Base-by-base conservation (phyloP, 345 rosid species). In the Melaleuca alternifolia region DNA sequence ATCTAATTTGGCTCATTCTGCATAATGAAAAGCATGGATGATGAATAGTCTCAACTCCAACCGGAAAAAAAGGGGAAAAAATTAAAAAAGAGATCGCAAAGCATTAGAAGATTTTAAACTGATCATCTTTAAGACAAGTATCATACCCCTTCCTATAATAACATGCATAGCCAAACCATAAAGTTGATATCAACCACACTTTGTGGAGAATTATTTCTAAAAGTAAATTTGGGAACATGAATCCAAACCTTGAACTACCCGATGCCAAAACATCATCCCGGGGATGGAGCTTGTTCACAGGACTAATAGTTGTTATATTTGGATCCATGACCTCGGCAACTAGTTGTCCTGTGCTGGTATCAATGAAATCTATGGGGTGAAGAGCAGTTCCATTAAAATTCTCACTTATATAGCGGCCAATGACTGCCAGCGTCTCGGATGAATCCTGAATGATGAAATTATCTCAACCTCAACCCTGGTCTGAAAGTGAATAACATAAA, bases 281-380 rank as follows among this genome's bases (percentile, higher is more conserved):
- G 9, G 99, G 98, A 89, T 97, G 99, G 33, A 95, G 90, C 94
- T 96, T 97, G 91, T 95, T 97, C 85, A 97, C 99, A 33, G 99
- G 99, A 91, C 91, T 96, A 33, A 97, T 97, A 30, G 99, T 97
- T 51, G 98, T 94, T 26, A 97, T 94, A 88, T 95, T 96, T 4
- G 97, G 98, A 93, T 97, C 99, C 97, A 93, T 94, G 83, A 97
- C 98, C 90, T 96, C 99, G 13, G 99, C 98, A 87, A 96, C 95
- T 83, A 96, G 90, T 82, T 95, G 98, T 50, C 99, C 99, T 59
- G 92, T 96, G 91, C 94, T 94, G 84, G 90, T 83, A 85, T 97
- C 97, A 83, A 97, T 91, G 92, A 97, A 97, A 89, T 97, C 99
- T 65, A 97, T 96, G 6, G 98, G 99, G 91, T 97, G 99, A 88